Percentiles rank a stretch among this genome's conserved stretches.
Conservation (phyloP, 2,329 filamentous ascomycete genomes). For the Phyllosticta citriasiana region DNA sequence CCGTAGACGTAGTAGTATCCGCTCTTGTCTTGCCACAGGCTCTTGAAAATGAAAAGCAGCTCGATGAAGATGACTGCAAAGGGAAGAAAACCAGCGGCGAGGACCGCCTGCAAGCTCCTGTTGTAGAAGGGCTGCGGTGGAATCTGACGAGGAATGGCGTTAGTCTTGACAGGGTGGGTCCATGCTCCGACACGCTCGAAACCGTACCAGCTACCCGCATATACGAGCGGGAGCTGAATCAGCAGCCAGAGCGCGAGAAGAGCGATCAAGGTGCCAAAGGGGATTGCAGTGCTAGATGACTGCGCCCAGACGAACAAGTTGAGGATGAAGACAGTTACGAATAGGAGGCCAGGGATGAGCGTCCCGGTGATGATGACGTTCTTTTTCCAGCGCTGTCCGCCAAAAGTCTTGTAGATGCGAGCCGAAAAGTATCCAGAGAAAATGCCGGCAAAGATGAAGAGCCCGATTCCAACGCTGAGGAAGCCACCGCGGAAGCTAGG, state of each 20-base stretch:
- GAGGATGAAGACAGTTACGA: constrained; percentile 64
- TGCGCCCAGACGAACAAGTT: constrained; percentile 89
- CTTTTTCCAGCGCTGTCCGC: constrained; percentile 61
- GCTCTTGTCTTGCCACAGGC: constrained; percentile 80
- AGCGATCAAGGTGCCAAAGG: constrained; percentile 66
- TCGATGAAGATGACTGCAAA: constrained; percentile 87
- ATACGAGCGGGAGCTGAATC: constrained; percentile 77
- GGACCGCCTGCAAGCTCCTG: constrained; percentile 49
- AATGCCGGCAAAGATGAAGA: constrained; percentile 73
- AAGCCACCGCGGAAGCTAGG: constrained; percentile 86
- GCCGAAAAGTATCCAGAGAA: constrained; percentile 86
- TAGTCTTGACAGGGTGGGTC: constrained; percentile 75
- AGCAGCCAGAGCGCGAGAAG: constrained; percentile 72
- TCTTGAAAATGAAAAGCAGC: constrained; percentile 77
- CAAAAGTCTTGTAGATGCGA: constrained; percentile 73
- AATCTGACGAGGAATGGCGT: constrained; percentile 59
- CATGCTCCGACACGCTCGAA: constrained; percentile 58
- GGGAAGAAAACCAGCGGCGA: constrained; percentile 68
- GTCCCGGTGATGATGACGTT: constrained; percentile 66
- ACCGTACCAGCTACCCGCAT: constrained; percentile 68
- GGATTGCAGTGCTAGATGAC: constrained; percentile 77
- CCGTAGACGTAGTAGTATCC: constrained; percentile 90
- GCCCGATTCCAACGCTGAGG: constrained; percentile 69
- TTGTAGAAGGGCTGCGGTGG: constrained; percentile 69
- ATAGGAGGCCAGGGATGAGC: constrained; percentile 69